Evolutionary conservation across 805 yeast species (phyloP).

Genomic region (Teunomyces stri): DNA sequence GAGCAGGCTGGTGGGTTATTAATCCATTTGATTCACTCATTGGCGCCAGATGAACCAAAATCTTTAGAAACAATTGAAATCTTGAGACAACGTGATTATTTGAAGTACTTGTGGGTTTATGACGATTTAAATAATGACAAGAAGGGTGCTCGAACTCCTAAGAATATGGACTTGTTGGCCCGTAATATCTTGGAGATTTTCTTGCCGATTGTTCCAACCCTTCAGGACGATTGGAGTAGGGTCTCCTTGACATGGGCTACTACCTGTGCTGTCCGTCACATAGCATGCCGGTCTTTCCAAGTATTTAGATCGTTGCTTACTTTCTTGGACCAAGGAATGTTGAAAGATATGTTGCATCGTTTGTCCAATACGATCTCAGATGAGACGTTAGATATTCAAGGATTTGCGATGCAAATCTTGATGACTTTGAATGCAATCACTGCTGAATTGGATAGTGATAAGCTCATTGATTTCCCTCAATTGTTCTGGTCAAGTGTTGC

Average conservation of each 20-base stretch:
- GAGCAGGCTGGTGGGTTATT: conserved; percentile 79
- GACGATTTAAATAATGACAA: conserved; percentile 79
- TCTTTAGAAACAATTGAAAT: conserved; percentile 56
- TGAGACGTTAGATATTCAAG: conserved; percentile 84
- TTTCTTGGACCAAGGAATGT: conserved; percentile 80
- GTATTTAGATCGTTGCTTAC: conserved; percentile 81
- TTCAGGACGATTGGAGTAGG: conserved; percentile 83
- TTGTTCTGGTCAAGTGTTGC: conserved; percentile 95
- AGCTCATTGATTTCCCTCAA: conserved; percentile 85
- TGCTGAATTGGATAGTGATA: conserved; percentile 76
- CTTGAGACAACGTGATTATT: conserved; percentile 51
- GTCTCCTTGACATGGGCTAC: conserved; percentile 92
- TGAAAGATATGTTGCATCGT: conserved; percentile 90
- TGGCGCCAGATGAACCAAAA: conserved; percentile 53
- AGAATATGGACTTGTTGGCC: conserved; percentile 74
- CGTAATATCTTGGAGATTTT: conserved; percentile 62
- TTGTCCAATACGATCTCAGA: conserved; percentile 92
- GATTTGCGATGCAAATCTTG: conserved; percentile 93
- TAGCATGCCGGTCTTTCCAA: conserved; percentile 96
- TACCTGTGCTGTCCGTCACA: conserved; percentile 92
- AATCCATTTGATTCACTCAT: conserved; percentile 66
- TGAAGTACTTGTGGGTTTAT: conserved; percentile 68
- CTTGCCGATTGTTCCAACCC: conserved; percentile 40
- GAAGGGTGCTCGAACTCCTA: conserved; percentile 78
- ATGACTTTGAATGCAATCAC: conserved; percentile 94